These are phyloP conservation scores for Labyrinthula sp. DNA, from an alignment of 352 stramenopile genomes.

Conservation along the genomic window DNA sequence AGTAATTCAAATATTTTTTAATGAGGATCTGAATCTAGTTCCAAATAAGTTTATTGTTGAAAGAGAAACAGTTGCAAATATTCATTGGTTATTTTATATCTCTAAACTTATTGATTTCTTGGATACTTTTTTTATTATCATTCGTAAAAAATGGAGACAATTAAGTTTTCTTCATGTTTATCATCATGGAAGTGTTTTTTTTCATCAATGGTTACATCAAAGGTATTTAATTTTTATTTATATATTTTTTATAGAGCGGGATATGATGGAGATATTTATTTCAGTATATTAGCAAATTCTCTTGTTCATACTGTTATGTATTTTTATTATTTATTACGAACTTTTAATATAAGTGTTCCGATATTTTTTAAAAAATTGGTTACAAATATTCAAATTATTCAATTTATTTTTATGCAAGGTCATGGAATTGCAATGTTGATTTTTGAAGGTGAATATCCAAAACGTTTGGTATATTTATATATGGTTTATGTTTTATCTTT, in stretches of 20 bases:
- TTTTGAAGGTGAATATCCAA: constrained; percentile 45
- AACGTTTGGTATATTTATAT: constrained; percentile 60
- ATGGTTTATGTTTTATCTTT: constrained; percentile 81
- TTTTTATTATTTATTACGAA: constrained; percentile 93
- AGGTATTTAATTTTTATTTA: no score
- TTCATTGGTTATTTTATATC: constrained; percentile 94
- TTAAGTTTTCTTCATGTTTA: constrained; percentile 91
- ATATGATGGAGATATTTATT: constrained; percentile 85
- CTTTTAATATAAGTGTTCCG: constrained; percentile 41
- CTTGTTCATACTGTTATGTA: constrained; percentile 98
- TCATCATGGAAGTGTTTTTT: constrained; percentile 87
- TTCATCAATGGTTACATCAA: constrained; percentile 77
- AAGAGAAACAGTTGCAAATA: constrained; percentile 69
- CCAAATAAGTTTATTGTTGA: no score
- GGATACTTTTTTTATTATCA: constrained; percentile 91
- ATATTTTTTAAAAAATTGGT: constrained; percentile 65
- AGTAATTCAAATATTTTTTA: no score
- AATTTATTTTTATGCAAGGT: constrained; percentile 65
- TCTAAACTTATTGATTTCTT: constrained; percentile 69
- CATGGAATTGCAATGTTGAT: constrained; percentile 50
- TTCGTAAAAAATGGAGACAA: constrained; percentile 89
- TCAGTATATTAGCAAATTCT: constrained; percentile 81
- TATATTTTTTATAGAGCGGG: no score
- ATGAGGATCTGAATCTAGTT: no score
- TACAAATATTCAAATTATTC: constrained; percentile 76